phyloP scores from a whole-genome alignment of 345 rosid species.

The Streptanthus diversifolius region DNA sequence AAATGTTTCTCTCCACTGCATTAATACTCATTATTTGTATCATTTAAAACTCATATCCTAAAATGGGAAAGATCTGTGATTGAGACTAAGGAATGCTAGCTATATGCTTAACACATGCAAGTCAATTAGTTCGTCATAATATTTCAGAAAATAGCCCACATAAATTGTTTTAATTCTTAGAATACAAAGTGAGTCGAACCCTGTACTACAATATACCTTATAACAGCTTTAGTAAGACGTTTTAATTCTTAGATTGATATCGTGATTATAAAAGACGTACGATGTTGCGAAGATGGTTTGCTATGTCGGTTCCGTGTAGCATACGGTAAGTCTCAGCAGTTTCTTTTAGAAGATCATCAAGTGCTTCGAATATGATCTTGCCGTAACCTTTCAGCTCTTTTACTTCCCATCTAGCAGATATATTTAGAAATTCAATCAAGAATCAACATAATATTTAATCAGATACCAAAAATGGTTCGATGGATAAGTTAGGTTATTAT shows the following conservation, averaged over 20 bases:
- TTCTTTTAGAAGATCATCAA: conserved; percentile 42
- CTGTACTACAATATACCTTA: too few species aligned
- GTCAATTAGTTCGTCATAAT: not conserved
- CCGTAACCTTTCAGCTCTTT: conserved; percentile 43
- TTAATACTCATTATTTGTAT: not conserved
- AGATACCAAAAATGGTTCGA: not conserved
- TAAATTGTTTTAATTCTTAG: not conserved
- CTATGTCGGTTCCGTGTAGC: conserved; percentile 38
- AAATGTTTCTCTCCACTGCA: conserved; percentile 68
- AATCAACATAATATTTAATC: not conserved
- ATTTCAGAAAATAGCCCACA: not conserved
- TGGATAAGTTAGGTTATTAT: not conserved
- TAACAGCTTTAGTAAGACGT: too few species aligned
- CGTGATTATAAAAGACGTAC: conserved; percentile 30
- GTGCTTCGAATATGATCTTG: conserved; percentile 47
- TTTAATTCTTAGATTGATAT: not conserved
- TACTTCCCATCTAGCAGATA: conserved; percentile 50
- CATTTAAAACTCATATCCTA: not conserved
- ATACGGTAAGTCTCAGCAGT: conserved; percentile 27
- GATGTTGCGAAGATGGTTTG: conserved; percentile 31
- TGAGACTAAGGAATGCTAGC: not conserved
- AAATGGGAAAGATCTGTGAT: not conserved
- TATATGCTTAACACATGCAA: not conserved
- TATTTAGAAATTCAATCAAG: not conserved
- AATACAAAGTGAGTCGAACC: too few species aligned